These are phyloP conservation scores for Zarea fungicola DNA, from an alignment of 2,329 filamentous ascomycete species.

Conservation along the genomic window DNA sequence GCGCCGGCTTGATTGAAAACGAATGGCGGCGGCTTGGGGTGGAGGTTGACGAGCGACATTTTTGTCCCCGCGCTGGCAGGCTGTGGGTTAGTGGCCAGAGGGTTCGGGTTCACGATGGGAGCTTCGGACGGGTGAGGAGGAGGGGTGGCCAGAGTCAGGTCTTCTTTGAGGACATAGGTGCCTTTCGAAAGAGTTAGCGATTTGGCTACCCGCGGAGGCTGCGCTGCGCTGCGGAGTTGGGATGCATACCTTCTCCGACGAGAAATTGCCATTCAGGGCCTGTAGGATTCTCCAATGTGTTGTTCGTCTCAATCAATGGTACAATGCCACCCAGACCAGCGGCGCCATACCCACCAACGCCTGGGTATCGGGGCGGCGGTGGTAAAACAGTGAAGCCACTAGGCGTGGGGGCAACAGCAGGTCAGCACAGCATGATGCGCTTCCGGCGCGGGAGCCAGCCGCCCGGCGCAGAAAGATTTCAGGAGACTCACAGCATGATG, in stretches of 20 bases:
- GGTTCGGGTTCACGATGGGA: slow-evolving; percentile 81
- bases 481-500: slow-evolving; percentile 6
- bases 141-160: slow-evolving; percentile 86
- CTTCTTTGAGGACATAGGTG: slow-evolving; percentile 85
- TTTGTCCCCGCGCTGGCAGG: slow-evolving; percentile 84
- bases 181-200: too few species aligned
- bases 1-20: slow-evolving; percentile 51
- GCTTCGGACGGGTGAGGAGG: slow-evolving; percentile 94
- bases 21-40: slow-evolving; percentile 51
- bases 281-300: slow-evolving; percentile 72
- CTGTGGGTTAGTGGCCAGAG: slow-evolving; percentile 76
- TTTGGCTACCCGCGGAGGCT: too few species aligned
- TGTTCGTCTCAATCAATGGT: slow-evolving; percentile 90
- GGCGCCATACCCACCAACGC: slow-evolving; percentile 64
- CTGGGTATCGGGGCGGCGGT: slow-evolving; percentile 78
- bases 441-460: neutral
- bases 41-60: slow-evolving; percentile 70
- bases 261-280: slow-evolving; percentile 85
- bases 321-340: slow-evolving; percentile 62
- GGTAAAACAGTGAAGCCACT: slow-evolving; percentile 64
- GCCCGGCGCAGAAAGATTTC: neutral
- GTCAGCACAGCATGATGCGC: slow-evolving; percentile 2
- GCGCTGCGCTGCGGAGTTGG: neutral
- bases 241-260: slow-evolving; percentile 73
- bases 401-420: slow-evolving; percentile 9